These are phyloP conservation scores for Coemansia sp. DNA, from an alignment of 192 early-diverging fungal genomes.

Conservation along the genomic window DNA sequence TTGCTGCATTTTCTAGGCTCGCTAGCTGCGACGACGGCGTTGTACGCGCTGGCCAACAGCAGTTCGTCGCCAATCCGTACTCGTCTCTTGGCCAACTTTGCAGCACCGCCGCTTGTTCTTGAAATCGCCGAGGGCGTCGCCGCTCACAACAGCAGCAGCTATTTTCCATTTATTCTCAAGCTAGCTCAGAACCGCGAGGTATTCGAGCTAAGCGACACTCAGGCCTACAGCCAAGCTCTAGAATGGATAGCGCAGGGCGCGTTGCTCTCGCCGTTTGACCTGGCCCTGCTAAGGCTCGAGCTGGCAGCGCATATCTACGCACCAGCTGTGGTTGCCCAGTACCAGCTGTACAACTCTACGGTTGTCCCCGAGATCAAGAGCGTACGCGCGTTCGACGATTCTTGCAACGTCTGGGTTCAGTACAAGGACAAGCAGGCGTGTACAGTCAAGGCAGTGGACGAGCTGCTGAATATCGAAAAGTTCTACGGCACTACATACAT, in stretches of 20 bases:
- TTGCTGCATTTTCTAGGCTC: conserved; percentile 5
- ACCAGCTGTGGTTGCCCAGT: conserved; percentile 77
- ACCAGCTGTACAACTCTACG: conserved; percentile 74
- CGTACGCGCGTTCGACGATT: conserved; percentile 57
- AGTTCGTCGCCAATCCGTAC: conserved; percentile 28
- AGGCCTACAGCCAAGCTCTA: conserved; percentile 54
- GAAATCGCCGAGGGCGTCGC: conserved; percentile 75
- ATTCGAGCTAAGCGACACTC: conserved; percentile 28
- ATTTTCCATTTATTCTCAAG: conserved; percentile 61
- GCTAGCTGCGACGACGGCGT: conserved; percentile 10
- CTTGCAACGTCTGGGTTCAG: conserved; percentile 65
- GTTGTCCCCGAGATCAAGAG: conserved; percentile 57
- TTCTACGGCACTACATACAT: conserved; percentile 38
- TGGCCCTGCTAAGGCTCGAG: conserved; percentile 65
- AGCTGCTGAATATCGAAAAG: conserved; percentile 43
- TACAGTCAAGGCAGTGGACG: conserved; percentile 39
- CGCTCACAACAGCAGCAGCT: conserved; percentile 60
- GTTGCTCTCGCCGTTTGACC: conserved; percentile 43
- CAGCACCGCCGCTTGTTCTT: conserved; percentile 64
- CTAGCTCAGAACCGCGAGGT: conserved; percentile 43
- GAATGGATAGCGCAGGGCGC: conserved; percentile 50
- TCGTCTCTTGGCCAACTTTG: conserved; percentile 49
- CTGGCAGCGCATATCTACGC: conserved; percentile 69
- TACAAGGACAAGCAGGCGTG: conserved; percentile 71
- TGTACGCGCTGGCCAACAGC: conserved; percentile 2